A percentile compares a stretch with the other conserved stretches of the same genome.
Conservation (phyloP, 192 early-diverging fungal species). For the Backusella tarrabulga region DNA sequence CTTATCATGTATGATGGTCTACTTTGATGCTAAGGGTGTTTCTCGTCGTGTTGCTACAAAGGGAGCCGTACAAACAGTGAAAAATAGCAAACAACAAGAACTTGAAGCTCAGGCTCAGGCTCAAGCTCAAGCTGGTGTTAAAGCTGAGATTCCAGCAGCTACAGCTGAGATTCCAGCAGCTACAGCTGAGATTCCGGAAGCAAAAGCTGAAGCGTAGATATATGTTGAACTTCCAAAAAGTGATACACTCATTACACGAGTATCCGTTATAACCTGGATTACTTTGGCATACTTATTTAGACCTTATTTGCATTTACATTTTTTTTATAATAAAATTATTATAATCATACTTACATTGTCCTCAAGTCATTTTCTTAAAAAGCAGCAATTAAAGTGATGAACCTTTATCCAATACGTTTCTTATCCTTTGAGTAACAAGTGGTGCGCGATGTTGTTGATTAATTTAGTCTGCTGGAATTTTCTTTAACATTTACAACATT, state of each 20-base stretch:
- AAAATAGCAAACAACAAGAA: neutral
- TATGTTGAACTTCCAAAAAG: neutral
- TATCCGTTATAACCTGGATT: neutral
- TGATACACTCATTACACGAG: neutral
- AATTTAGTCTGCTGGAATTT: no score
- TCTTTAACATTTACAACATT: no score
- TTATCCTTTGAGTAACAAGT: neutral
- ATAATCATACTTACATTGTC: neutral
- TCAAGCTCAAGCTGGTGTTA: neutral
- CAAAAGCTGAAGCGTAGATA: neutral
- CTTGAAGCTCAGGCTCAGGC: neutral
- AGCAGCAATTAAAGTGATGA: neutral
- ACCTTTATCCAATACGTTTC: neutral
- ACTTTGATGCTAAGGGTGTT: constrained; percentile 32
- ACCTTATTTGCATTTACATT: neutral
- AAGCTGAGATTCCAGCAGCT: neutral
- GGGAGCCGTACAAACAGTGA: neutral
- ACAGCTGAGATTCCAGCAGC: neutral
- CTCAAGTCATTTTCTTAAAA: neutral
- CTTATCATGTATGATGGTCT: constrained; percentile 20
- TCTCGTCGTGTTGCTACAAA: constrained; percentile 13
- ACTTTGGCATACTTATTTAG: neutral
- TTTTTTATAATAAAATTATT: neutral
- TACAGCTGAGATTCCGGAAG: neutral
- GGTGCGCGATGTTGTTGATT: no score